Evolutionary conservation across 2,329 filamentous ascomycete genomes (phyloP).

Genomic region (Diaporthe citriasiana): DNA sequence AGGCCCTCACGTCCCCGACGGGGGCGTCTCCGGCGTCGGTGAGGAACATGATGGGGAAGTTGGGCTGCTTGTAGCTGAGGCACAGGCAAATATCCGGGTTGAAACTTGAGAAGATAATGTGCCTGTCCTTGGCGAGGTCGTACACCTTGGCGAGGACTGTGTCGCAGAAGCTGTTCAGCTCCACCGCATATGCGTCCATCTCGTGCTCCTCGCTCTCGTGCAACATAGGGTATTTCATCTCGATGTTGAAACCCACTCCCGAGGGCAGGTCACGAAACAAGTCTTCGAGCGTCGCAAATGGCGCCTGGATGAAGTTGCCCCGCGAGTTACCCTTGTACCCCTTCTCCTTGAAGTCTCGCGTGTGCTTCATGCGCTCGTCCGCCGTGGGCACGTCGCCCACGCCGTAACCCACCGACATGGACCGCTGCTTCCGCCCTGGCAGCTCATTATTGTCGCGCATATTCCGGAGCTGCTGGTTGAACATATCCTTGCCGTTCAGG

Average conservation of each 20-base stretch:
- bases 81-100: constrained; percentile 97
- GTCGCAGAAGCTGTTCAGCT: constrained; percentile 96
- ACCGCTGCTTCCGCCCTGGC: constrained; percentile 59
- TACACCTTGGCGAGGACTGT: constrained; percentile 93
- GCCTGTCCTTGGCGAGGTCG: constrained; percentile 83
- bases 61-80: constrained; percentile 96
- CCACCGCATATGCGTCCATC: constrained; percentile 96
- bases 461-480: constrained; percentile 49
- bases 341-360: constrained; percentile 92
- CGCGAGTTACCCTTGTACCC: constrained; percentile 97
- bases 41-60: constrained; percentile 94
- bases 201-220: constrained; percentile 95
- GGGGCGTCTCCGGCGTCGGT: constrained; percentile 86
- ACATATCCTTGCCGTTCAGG: constrained; percentile 56
- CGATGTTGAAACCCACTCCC: constrained; percentile 95
- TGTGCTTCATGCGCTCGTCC: constrained; percentile 96
- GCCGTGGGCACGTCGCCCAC: constrained; percentile 55
- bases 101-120: constrained; percentile 97
- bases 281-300: constrained; percentile 95
- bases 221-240: constrained; percentile 99
- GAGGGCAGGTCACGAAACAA: constrained; percentile 89
- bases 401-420: constrained; percentile 68
- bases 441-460: constrained; percentile 50
- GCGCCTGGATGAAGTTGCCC: constrained; percentile 94
- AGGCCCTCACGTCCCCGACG: constrained; percentile 91